phyloP scores from a whole-genome alignment of 2,329 filamentous ascomycete genomes.

The Curvularia eragrostidis region DNA sequence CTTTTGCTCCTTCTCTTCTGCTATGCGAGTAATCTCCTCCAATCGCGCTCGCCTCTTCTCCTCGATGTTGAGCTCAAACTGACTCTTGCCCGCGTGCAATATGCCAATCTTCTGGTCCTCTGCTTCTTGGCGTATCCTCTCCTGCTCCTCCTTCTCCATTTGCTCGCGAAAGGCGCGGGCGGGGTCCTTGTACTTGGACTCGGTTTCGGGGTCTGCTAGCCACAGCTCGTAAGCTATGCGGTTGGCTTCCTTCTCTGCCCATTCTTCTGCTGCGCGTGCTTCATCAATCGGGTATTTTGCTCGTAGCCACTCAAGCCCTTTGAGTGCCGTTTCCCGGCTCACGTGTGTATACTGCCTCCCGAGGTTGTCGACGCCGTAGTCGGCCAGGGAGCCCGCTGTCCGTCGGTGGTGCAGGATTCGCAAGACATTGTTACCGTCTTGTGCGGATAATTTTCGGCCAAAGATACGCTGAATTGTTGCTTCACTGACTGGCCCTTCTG shows the following conservation, averaged over 20 bases:
- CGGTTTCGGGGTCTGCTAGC: conserved; percentile 48
- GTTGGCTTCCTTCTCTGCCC: conserved; percentile 50
- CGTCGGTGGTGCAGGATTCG: conserved; percentile 51
- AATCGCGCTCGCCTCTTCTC: conserved; percentile 41
- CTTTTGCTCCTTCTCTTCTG: conserved; percentile 43
- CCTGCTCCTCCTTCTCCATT: conserved; percentile 42
- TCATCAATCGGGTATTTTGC: conserved; percentile 50
- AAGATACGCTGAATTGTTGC: conserved; percentile 41
- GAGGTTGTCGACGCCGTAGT: conserved; percentile 49
- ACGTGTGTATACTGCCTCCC: conserved; percentile 39
- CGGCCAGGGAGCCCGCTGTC: conserved; percentile 49
- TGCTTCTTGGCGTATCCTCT: conserved; percentile 29
- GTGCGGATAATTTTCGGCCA: conserved; percentile 33
- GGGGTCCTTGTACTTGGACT: conserved; percentile 49
- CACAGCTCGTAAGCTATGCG: conserved; percentile 49
- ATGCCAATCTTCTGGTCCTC: conserved; percentile 43
- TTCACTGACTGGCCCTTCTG: conserved; percentile 36
- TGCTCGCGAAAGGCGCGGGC: conserved; percentile 44
- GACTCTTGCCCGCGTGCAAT: conserved; percentile 42
- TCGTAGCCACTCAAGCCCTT: conserved; percentile 48
- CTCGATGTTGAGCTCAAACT: conserved; percentile 46
- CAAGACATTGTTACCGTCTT: conserved; percentile 47
- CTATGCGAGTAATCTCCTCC: conserved; percentile 37
- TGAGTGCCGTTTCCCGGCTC: conserved; percentile 35
- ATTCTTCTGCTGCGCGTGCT: conserved; percentile 49